Evolutionary conservation across 2,329 filamentous ascomycete species (phyloP), one percentile per base, ranked within the genome.

Genomic region (Colletotrichum cordylinicola): DNA sequence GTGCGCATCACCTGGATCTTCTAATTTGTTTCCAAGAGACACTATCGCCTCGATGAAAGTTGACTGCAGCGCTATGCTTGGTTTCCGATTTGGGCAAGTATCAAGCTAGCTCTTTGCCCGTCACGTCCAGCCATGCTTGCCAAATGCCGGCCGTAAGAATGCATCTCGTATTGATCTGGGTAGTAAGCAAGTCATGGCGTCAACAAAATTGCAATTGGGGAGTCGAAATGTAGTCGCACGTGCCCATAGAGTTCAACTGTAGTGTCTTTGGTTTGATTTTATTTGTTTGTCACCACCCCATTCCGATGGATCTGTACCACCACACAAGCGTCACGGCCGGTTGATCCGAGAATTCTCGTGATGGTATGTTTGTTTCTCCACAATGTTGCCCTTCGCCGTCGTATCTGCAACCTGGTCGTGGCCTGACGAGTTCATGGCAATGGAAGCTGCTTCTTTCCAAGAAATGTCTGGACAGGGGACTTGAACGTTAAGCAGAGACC

Each of bases 101-200:
- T 21, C n/a, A 52, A 21, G n/a, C 43, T 0, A 1, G n/a, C 3
- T 48, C 9, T 48, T 48, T n/a, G 0, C n/a, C 43, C 43, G n/a
- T 4, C 43, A 48, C 43, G 6, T 13, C 13, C 12, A 21, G 43
- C 0, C 43, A 21, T 52, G 43, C 43, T 13, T 52, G 4, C n/a
- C 10, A 21, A 2, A 7, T 21, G n/a, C 43, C 6, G 43, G n/a
- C 43, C n/a, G 43, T 12, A 13, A 48, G n/a, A n/a, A 21, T 6
- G 43, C 4, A 21, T 21, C 43, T 10, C 43, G 43, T 48, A 48
- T 48, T 48, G 10, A 21, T 48, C 18, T 48, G 43, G 18, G 21
- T 12, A 48, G 10, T 10, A 4, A 10, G 10, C 2, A 48, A 48
- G 13, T 12, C n/a, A 52, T 13, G 43, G n/a, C n/a, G n/a, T 13